Evolutionary conservation across 805 yeast species (phyloP).

Genomic region (Metschnikowia matae): DNA sequence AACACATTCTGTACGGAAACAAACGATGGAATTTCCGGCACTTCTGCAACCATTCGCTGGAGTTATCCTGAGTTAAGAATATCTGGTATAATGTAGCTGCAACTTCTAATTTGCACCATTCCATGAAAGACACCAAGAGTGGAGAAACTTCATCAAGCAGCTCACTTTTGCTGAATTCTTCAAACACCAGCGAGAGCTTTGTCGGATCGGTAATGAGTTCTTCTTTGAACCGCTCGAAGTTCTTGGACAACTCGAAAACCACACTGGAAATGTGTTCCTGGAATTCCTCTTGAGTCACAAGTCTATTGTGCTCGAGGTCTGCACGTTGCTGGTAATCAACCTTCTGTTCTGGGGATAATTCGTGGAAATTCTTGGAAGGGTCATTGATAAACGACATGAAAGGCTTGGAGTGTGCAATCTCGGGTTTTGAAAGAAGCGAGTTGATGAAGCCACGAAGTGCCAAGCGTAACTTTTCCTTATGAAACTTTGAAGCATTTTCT

Average conservation of each 20-base stretch:
- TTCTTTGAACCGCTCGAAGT: slow-evolving; percentile 57
- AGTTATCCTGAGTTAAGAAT: slow-evolving; percentile 75
- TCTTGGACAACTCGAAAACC: slow-evolving; percentile 49
- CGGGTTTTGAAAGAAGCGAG: slow-evolving; percentile 48
- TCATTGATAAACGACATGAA: slow-evolving; percentile 25
- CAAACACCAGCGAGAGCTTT: slow-evolving; percentile 59
- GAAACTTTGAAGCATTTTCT: slow-evolving; percentile 26
- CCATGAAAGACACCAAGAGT: slow-evolving; percentile 63
- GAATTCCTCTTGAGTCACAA: slow-evolving; percentile 64
- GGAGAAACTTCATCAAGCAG: slow-evolving; percentile 59
- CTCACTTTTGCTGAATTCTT: slow-evolving; percentile 57
- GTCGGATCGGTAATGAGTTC: slow-evolving; percentile 46
- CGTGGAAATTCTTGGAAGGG: slow-evolving; percentile 23
- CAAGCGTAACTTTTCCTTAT: slow-evolving; percentile 73
- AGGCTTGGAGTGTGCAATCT: slow-evolving; percentile 48
- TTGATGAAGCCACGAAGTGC: slow-evolving; percentile 72
- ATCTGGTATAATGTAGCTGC: slow-evolving; percentile 81
- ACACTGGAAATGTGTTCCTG: slow-evolving; percentile 63
- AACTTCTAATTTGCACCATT: slow-evolving; percentile 77
- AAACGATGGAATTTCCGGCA: slow-evolving; percentile 66
- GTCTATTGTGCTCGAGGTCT: slow-evolving; percentile 54
- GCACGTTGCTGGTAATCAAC: slow-evolving; percentile 57
- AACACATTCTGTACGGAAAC: slow-evolving; percentile 77
- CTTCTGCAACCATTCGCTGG: slow-evolving; percentile 71
- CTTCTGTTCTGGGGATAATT: slow-evolving; percentile 40